Base-by-base conservation (phyloP, 768 basidiomycete species). In the Amanita exitialis region DNA sequence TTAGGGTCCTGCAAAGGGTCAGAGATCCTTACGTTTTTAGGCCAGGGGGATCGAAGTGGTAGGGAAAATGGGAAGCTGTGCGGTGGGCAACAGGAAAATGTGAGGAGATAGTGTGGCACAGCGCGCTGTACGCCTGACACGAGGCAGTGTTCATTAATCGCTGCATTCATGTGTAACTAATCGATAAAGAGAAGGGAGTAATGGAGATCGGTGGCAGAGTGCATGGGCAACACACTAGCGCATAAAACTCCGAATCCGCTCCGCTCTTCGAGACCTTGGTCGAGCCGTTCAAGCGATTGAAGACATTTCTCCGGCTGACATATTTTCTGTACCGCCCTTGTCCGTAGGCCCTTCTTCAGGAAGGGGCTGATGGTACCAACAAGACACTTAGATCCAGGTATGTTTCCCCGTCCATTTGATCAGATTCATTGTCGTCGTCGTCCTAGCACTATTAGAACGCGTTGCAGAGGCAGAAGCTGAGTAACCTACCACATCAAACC, bases 71-170 rank as follows among this genome's bases (percentile, higher is more conserved):
- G 30, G 28, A 47, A 9, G 35, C 28, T 46, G 28, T 16, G 35
- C 18, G 6, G 35, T 4, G 16, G 4, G 12, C 12, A 18, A 12
- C 16, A 3, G 27, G 4, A 21, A 42, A 27, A 4, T n/a, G 3
- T 6, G 10, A 16, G 47, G 47, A 36, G 6, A 18, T 1, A 20
- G 47, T 15, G 45, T 36, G 35, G 34, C 21, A 37, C n/a, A n/a
- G 13, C 1, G 23, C 23, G 37, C 36, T 58, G 49, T 49, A 35
- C n/a, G n/a, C n/a, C n/a, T n/a, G n/a, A n/a, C n/a, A n/a, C n/a
- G n/a, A n/a, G n/a, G n/a, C n/a, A n/a, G n/a, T n/a, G n/a, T n/a
- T 23, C 23, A 23, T 23, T 23, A 23, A 23, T 23, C 23, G 23
- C 23, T 4, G 23, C 3, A 23, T 23, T 23, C 23, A 23, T 2